Evolutionary conservation across 2,329 filamentous ascomycete genomes (phyloP).

Genomic region (Periglandula ipomoeae): DNA sequence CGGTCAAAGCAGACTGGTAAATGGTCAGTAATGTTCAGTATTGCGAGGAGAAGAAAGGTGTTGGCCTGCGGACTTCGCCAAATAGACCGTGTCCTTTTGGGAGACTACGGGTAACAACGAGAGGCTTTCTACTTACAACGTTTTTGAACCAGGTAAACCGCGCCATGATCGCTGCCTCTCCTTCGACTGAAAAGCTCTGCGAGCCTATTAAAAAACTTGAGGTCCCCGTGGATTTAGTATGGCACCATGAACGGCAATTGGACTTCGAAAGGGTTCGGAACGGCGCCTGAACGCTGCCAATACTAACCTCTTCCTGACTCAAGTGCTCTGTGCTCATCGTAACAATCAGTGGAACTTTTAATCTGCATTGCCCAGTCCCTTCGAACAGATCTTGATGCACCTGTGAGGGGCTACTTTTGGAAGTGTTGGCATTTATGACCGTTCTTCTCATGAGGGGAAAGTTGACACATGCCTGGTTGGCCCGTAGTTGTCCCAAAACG

Average conservation of each 20-base stretch:
- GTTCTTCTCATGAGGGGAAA: too few relatives aligned
- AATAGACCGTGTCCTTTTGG: too few relatives aligned
- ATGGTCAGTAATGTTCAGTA: neutral
- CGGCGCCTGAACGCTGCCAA: neutral
- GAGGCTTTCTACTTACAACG: slow-evolving; percentile 44
- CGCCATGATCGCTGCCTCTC: slow-evolving; percentile 62
- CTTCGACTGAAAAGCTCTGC: slow-evolving; percentile 57
- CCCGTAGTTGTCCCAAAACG: too few relatives aligned
- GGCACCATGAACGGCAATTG: neutral
- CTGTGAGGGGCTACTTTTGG: too few relatives aligned
- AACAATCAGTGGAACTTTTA: too few relatives aligned
- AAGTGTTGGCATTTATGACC: too few relatives aligned
- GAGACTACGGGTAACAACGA: neutral
- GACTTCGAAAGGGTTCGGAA: neutral
- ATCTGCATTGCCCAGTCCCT: neutral
- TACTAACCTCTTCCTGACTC: slow-evolving; percentile 30
- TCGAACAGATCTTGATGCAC: too few relatives aligned
- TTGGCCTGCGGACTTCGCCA: too few relatives aligned
- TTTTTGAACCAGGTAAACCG: slow-evolving; percentile 69
- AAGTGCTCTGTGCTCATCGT: slow-evolving; percentile 21
- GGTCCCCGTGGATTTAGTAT: neutral
- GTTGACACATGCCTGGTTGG: too few relatives aligned
- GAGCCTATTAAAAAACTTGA: slow-evolving; percentile 65
- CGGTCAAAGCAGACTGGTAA: neutral
- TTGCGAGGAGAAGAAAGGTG: too few relatives aligned